phyloP scores from a whole-genome alignment of 1,284 basidiomycete genomes.

The Tausonia pullulans region DNA sequence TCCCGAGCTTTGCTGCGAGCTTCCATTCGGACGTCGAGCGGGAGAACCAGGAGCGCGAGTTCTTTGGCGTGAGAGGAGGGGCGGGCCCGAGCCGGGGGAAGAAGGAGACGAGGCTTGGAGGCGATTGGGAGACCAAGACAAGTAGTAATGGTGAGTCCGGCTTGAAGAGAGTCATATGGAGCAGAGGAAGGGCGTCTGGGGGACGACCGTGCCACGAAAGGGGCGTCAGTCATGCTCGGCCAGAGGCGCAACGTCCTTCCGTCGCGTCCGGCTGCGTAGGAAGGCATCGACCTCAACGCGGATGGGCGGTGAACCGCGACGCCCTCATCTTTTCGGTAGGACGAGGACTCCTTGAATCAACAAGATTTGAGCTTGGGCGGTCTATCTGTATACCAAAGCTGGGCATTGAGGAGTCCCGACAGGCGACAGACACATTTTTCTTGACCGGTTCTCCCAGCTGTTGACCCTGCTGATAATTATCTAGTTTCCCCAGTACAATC shows the following conservation, averaged over 20 bases:
- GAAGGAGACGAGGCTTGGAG: neutral
- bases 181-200: neutral
- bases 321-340: too few species aligned
- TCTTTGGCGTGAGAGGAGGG: neutral
- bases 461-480: neutral
- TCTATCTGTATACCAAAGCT: too few species aligned
- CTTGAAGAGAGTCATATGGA: neutral
- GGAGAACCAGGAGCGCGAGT: neutral
- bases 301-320: too few species aligned
- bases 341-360: too few species aligned
- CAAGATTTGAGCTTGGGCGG: too few species aligned
- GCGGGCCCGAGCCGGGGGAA: neutral
- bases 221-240: too few species aligned
- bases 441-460: neutral
- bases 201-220: too few species aligned
- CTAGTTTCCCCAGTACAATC: neutral
- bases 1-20: slow-evolving; percentile 12
- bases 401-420: too few species aligned
- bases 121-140: neutral
- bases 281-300: too few species aligned
- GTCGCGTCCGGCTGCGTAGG: too few species aligned
- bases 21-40: slow-evolving; percentile 13
- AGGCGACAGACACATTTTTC: neutral
- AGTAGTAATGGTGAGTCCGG: neutral
- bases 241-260: too few species aligned